Percentiles rank a stretch among this genome's conserved stretches.
Conservation (phyloP, 2,329 filamentous ascomycete species). For the Cordyceps farinosa region DNA sequence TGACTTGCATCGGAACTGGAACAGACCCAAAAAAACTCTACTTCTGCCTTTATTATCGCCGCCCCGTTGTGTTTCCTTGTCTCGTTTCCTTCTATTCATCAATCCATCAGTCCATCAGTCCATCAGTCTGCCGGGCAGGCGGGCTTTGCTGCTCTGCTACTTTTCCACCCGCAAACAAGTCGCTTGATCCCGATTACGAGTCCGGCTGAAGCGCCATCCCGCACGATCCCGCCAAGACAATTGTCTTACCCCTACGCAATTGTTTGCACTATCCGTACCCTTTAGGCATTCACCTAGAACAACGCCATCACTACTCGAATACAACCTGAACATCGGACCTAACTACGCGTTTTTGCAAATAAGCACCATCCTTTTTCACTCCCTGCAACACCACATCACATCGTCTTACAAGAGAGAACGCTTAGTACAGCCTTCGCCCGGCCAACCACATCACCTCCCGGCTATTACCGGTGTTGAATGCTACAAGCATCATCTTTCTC, state of each 20-base stretch:
- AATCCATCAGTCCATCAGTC: background rate
- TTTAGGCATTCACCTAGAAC: background rate
- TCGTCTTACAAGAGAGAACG: background rate
- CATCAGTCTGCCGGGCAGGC: too few relatives aligned
- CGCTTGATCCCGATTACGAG: constrained; percentile 7
- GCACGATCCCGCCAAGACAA: background rate
- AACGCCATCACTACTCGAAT: background rate
- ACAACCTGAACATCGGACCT: background rate
- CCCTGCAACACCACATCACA: background rate
- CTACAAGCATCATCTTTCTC: background rate
- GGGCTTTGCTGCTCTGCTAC: background rate
- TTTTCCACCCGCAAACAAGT: background rate
- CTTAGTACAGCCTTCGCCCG: background rate
- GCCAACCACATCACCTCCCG: background rate
- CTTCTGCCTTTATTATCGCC: background rate
- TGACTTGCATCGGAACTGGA: background rate
- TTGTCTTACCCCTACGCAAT: background rate
- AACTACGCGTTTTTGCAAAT: background rate
- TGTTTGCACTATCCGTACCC: background rate
- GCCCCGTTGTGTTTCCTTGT: background rate
- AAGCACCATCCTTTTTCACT: too few relatives aligned
- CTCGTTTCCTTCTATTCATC: background rate
- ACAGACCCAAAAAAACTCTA: background rate
- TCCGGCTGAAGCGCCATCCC: too few relatives aligned
- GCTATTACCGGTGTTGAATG: background rate